These are phyloP conservation scores for Flammula alnicola DNA, from an alignment of 1,284 basidiomycete genomes.

Conservation along the genomic window DNA sequence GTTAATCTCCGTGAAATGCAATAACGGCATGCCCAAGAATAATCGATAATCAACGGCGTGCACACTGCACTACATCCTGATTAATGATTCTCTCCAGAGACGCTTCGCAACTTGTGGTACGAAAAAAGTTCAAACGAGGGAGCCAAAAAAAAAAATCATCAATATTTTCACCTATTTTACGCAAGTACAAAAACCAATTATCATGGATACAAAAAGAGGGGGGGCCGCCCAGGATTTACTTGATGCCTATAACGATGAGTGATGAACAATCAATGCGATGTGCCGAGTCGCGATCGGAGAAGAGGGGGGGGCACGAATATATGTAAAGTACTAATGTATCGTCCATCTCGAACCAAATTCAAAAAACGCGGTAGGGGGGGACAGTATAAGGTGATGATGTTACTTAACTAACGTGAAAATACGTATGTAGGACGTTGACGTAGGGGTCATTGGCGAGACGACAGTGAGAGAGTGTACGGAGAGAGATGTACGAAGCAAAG, in stretches of 20 bases:
- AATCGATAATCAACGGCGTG: no score
- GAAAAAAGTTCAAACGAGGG: neutral
- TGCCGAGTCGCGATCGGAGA: slow-evolving; percentile 3
- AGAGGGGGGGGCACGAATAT: slow-evolving; percentile 10
- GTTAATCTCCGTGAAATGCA: slow-evolving; percentile 9
- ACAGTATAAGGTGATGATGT: slow-evolving; percentile 10
- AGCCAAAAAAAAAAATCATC: neutral
- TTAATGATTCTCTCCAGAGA: no score
- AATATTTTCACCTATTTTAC: slow-evolving; percentile 11
- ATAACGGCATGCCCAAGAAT: slow-evolving; percentile 10
- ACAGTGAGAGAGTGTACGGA: neutral
- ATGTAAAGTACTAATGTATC: slow-evolving; percentile 21
- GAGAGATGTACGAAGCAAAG: slow-evolving; percentile 1
- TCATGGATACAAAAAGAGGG: slow-evolving; percentile 19
- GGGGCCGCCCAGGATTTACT: slow-evolving; percentile 8
- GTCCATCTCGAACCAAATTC: slow-evolving; percentile 17
- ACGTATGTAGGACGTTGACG: neutral
- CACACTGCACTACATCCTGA: no score
- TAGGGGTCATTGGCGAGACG: neutral
- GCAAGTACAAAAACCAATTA: slow-evolving; percentile 14
- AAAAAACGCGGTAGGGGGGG: slow-evolving; percentile 5
- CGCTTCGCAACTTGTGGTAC: no score
- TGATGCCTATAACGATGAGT: slow-evolving; percentile 1
- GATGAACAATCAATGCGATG: no score
- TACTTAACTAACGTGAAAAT: slow-evolving; percentile 2